phyloP scores from a whole-genome alignment of 352 stramenopile species.

The Elongisporangium undulatum region DNA sequence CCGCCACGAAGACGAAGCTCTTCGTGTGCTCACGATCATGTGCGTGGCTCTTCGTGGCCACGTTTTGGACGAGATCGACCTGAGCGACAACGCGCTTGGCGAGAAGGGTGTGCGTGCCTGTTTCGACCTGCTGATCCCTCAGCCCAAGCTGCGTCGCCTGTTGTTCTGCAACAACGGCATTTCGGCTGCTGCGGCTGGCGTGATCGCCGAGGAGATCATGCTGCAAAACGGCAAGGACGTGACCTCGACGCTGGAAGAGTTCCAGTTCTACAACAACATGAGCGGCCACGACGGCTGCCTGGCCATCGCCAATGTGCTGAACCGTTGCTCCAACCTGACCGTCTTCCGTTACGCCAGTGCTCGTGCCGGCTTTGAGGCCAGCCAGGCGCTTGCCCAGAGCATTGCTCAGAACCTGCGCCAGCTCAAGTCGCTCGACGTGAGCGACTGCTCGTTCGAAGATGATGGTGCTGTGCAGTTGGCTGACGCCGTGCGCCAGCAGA shows the following conservation, averaged over 20 bases:
- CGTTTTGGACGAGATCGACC: conserved; percentile 81
- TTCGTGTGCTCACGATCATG: conserved; percentile 84
- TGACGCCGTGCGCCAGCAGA: conserved; percentile 56
- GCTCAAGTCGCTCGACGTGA: conserved; percentile 86
- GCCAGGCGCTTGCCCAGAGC: conserved; percentile 33
- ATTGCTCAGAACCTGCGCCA: conserved; percentile 42
- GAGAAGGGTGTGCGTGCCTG: conserved; percentile 75
- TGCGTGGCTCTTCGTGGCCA: conserved; percentile 70
- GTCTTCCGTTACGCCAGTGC: conserved; percentile 67
- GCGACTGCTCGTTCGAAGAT: conserved; percentile 89
- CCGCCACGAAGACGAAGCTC: conserved; percentile 84
- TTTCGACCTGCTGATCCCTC: conserved; percentile 67
- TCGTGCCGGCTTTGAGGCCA: conserved; percentile 50
- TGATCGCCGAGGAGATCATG: conserved; percentile 68
- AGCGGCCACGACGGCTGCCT: conserved; percentile 66
- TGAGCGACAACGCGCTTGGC: conserved; percentile 76
- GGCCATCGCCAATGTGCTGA: conserved; percentile 52
- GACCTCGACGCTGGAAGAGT: conserved; percentile 53
- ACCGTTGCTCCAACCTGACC: conserved; percentile 38
- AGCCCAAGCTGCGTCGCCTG: conserved; percentile 51
- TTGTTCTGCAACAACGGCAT: conserved; percentile 82
- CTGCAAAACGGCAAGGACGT: conserved; percentile 46
- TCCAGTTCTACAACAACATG: conserved; percentile 89
- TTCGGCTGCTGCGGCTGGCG: conserved; percentile 48
- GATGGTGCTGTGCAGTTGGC: conserved; percentile 70